A percentile compares a stretch with the other conserved stretches of the same genome.
phyloP scores from a whole-genome alignment of 2,329 filamentous ascomycete species.

The Xylaria sp. region DNA sequence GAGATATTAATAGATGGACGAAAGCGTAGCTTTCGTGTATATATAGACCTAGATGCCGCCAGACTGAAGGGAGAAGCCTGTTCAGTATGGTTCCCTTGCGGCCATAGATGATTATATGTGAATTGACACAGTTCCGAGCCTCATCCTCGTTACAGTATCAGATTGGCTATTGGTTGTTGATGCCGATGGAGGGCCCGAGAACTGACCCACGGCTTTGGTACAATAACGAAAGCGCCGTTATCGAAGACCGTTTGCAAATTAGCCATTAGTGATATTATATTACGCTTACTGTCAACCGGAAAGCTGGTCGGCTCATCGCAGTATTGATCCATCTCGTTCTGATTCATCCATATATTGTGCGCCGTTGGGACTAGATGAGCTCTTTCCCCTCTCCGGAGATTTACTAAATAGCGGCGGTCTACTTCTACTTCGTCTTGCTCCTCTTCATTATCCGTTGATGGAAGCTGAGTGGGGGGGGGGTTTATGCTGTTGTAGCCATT shows the following conservation, averaged over 20 bases:
- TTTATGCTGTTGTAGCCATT: not conserved
- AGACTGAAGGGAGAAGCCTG: too few relatives aligned
- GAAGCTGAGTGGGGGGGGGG: not conserved
- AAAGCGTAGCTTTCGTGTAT: too few relatives aligned
- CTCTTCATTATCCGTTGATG: not conserved
- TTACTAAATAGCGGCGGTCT: not conserved
- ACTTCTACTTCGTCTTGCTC: not conserved
- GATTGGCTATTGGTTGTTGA: not conserved
- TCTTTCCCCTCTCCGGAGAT: not conserved
- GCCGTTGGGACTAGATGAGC: not conserved
- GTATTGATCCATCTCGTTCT: not conserved
- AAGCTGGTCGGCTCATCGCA: not conserved
- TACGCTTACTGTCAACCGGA: not conserved
- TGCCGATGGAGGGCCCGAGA: conserved; percentile 1
- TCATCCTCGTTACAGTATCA: too few relatives aligned
- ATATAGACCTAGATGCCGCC: too few relatives aligned
- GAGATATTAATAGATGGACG: too few relatives aligned
- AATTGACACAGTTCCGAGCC: too few relatives aligned
- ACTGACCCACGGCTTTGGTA: not conserved
- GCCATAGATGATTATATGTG: too few relatives aligned
- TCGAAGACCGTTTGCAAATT: not conserved
- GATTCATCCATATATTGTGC: not conserved
- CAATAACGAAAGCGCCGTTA: not conserved
- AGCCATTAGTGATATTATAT: not conserved
- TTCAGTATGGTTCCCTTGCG: too few relatives aligned